Base-by-base conservation (phyloP, 129 eudicot genomes). In the Scalesia atractyloides region DNA sequence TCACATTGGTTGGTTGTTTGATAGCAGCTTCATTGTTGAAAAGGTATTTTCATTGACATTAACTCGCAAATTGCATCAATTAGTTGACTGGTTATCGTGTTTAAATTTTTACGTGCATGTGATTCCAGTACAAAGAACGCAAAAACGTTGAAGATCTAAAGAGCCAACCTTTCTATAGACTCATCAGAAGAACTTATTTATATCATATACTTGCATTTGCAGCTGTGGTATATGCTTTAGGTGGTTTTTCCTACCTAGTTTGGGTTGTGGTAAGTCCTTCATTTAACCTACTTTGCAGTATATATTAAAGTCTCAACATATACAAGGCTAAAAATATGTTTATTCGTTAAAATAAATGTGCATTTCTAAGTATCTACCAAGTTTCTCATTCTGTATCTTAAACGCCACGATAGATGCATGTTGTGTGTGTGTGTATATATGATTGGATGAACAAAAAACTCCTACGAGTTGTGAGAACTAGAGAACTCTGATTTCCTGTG, bases 1-100 rank as follows among this genome's bases (percentile, higher is more conserved):
- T 69, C 87, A 84, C 51, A 76, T 84, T 33, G 71, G 75, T 16
- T 80, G 80, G 83, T 19, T 80, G 26, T 80, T 80, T 9, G 78
- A 73, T 17, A 73, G 73, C 9, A 36, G 73, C 20, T 80, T 36
- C 70, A 66, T 68, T 0, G 22, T 59, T 2, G 63, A 67, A 9
- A 73, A 80, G 79, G 79, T 80, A 47, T 11, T 20, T 13, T 26
- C 0, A 4, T 17, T 7, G 15, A 30, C 10, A 19, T 2, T 22
- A 56, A 0, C 22, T 56, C 15, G 0, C 14, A 19, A 19, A 19
- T 56, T 13, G 30, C 20, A 56, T 56, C 34, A 19, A 9, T 19
- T 19, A 14, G 4, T 54, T 3, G 0, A 19, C 1, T 7, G 24
- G 26, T 53, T 20, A 59, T 26, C 3, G 26, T 1, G 30, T 12